Base-by-base conservation (phyloP, 2,329 filamentous ascomycete species). In the Lojkania enalia region DNA sequence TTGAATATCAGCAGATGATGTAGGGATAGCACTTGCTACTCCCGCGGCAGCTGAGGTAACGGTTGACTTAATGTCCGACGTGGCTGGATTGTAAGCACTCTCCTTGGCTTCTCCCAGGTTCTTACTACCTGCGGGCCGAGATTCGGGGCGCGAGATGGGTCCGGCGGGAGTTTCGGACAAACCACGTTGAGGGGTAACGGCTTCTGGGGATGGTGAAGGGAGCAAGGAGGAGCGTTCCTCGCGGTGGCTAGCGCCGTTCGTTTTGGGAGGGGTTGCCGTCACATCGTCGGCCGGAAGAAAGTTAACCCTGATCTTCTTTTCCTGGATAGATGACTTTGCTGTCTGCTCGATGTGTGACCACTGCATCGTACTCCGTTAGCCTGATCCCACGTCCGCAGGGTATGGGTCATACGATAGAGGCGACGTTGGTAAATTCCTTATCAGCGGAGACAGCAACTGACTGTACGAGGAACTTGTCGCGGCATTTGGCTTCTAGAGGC, bases 381-480 rank as follows among this genome's bases (percentile, higher is more conserved):
- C 18, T n/a, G 38, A 15, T 41, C 41, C 39, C 42, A 39, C 39
- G 18, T 16, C 31, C 36, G 23, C 13, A 7, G n/a, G 9, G 18
- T 20, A 35, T 15, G 21, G 65, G 48, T 61, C 86, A 61, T 80
- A 95, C 90, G 64, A 96, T 89, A 35, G 88, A 81, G 37, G 85
- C 80, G 51, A 95, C 84, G 66, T 87, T 95, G 47, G 80, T 78
- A 61, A 88, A 89, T 63, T 96, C 90, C 74, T 90, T 88, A 64
- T 95, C 88, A 52, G 84, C 79, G 16, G 86, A 86, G 55, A 96
- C 88, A 39, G 84, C 79, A 37, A 95, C 88, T 19, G 91, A 95
- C 74, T 97, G 92, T 25, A 97, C 92, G 42, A 97, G 82, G 72
- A 97, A 97, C 77, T 97, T 97, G 80, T 97, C 92, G 71, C 89